These are phyloP conservation scores for Leptographium wingfieldii DNA, from an alignment of 2,329 filamentous ascomycete species.

Conservation along the genomic window DNA sequence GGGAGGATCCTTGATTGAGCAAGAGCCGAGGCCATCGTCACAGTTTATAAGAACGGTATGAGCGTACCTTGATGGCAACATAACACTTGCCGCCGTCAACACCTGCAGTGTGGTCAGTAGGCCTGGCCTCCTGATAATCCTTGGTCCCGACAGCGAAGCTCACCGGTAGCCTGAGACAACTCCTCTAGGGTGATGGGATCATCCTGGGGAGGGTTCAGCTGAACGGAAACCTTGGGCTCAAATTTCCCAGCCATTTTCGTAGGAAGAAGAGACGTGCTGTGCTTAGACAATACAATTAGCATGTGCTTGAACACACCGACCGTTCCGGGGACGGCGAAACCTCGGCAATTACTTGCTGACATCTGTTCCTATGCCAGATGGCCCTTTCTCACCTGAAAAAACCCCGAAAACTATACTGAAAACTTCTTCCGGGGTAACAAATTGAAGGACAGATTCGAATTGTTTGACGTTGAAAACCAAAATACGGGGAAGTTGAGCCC, in stretches of 20 bases:
- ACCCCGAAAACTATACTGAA: neutral
- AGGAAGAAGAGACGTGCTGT: neutral
- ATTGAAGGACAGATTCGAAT: neutral
- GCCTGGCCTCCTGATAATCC: neutral
- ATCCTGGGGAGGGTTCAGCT: constrained; percentile 73
- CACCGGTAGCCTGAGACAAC: constrained; percentile 73
- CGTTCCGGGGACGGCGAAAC: neutral
- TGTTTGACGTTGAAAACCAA: neutral
- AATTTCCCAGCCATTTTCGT: constrained; percentile 50
- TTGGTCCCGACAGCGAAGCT: constrained; percentile 16
- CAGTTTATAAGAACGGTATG: neutral
- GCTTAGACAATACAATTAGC: neutral
- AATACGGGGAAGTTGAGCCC: neutral
- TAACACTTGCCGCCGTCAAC: constrained; percentile 52
- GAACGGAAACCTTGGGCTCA: constrained; percentile 63
- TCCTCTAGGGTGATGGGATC: constrained; percentile 74
- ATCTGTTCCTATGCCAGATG: neutral
- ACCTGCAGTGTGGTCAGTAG: constrained; percentile 29
- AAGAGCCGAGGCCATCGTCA: neutral
- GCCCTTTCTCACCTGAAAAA: neutral
- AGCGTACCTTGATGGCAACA: constrained; percentile 52
- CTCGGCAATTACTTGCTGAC: neutral
- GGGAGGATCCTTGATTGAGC: neutral
- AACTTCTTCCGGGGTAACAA: neutral
- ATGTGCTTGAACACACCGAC: neutral